Base-by-base conservation (phyloP, 2,329 filamentous ascomycete genomes). In the Gremmenia infestans region DNA sequence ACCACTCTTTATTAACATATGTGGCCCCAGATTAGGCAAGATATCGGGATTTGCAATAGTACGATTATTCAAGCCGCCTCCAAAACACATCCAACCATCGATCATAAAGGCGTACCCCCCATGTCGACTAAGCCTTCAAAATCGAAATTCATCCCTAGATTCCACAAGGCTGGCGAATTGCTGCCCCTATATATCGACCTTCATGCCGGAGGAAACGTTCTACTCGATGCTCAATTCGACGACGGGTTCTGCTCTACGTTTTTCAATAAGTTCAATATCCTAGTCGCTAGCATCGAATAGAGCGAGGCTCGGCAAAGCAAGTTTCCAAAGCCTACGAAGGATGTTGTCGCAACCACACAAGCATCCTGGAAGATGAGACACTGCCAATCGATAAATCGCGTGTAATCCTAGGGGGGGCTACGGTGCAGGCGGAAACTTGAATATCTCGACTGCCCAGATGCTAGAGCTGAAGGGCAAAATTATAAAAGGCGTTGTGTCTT, bases 391-490 rank as follows among this genome's bases (percentile, higher is more conserved):
- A 81, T 65, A 60, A 63, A 7, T 52, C 60, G 2, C 67, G 68
- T 22, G 70, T 80, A 4, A 72, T 73, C 0, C 58, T 81, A 0
- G 72, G 69, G 72, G 69, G 1, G 79, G 79, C 9, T 81, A 77
- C 67, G 78, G 76, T 36, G 78, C 79, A 0, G 79, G 80, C 25
- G 80, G 73, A 2, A 81, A 79, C 62, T 68, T 82, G 1, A 63
- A 73, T 0, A 67, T 81, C 0, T 66, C 71, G 6, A 72, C 72
- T 0, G 63, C 71, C 14, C 76, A 79, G 60, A 61, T 75, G 9
- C 70, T 71, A 0, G 64, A 59, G 14, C 60, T 80, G 36, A 55
- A 60, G 37, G 56, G 52, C 14, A 63, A 53, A 48, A 56, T 22
- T 22, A 4, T 75, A 12, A 61, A 65, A 5, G 77, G 73, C 0